Base-by-base conservation (phyloP, 257 asterid genomes). In the Ocimum tenuiflorum region DNA sequence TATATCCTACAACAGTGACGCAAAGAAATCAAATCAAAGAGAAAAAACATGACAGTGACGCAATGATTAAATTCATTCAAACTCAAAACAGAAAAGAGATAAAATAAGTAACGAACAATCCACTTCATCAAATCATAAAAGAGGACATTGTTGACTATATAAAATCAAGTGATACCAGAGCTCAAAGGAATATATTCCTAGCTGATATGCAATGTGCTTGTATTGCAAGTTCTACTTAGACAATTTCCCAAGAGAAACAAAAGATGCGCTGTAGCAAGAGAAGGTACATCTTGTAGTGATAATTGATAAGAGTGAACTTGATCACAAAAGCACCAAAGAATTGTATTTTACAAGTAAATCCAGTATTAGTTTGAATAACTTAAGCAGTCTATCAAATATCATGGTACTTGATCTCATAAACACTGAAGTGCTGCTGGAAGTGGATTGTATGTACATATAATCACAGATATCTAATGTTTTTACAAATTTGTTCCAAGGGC, bases 1-100 rank as follows among this genome's bases (percentile, higher is more conserved):
- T 75, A 94, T 95, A 92, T 22, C 97, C 97, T 90, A 82, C 52
- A 63, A 78, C 45, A 46, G 15, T 54, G 33, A 38, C 27, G 42
- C 29, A 24, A 29, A 17, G 52, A 75, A 38, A 46, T 8, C 13
- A 65, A 22, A 33, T 53, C 48, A 49, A 19, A 41, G 49, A 45
- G 41, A 33, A 48, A 59, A 42, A 38, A 67, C 52, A 20, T 63
- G 24, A 27, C 31, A 27, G 31, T n/a, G n/a, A n/a, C n/a, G n/a
- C n/a, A n/a, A n/a, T n/a, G 31, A 27, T 27, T 27, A 27, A 27
- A 27, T 27, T 2, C 31, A 27, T 27, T 27, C 31, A 27, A 68
- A 47, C 10, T 14, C 15, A 43, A 49, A 54, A 38, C 51, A 12
- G 43, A 8, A 29, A 51, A 14, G 14, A 7, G 60, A 56, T 19